These are phyloP conservation scores for Globisporangium cederbergense DNA, from an alignment of 352 stramenopile species.

Conservation along the genomic window DNA sequence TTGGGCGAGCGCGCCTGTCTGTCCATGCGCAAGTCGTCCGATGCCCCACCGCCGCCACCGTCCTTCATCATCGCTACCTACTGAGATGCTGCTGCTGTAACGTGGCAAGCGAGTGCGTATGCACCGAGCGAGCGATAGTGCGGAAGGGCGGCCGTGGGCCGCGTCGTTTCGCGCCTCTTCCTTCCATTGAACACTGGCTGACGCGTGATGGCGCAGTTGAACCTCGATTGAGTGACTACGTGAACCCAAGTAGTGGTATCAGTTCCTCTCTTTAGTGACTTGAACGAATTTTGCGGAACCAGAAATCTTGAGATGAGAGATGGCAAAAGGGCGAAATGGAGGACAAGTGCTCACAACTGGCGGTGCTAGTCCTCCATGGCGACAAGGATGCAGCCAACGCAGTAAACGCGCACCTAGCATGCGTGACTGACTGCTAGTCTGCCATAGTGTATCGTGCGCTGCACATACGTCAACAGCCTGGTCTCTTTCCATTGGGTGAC, in stretches of 20 bases:
- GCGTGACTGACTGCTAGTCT: too few species aligned
- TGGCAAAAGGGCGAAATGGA: too few species aligned
- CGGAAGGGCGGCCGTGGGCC: not conserved
- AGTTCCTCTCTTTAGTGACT: not conserved
- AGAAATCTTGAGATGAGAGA: too few species aligned
- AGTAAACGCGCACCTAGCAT: too few species aligned
- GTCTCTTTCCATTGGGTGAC: too few species aligned
- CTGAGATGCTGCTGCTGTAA: not conserved
- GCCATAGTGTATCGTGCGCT: too few species aligned
- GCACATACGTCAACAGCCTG: too few species aligned
- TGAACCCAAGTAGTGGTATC: not conserved
- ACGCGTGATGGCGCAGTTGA: not conserved
- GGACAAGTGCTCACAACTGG: too few species aligned
- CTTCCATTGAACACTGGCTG: not conserved
- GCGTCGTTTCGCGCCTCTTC: constrained; percentile 12
- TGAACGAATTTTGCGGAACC: not conserved
- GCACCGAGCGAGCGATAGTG: not conserved
- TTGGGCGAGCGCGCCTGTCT: constrained; percentile 36
- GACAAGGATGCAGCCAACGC: too few species aligned
- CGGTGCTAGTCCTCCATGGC: too few species aligned
- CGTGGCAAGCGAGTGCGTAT: not conserved
- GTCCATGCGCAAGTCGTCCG: not conserved
- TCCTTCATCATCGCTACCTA: constrained; percentile 14
- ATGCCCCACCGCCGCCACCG: not conserved
- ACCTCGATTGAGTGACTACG: not conserved